These are phyloP conservation scores for Zarea fungicola DNA, from an alignment of 2,329 filamentous ascomycete genomes.

Conservation along the genomic window DNA sequence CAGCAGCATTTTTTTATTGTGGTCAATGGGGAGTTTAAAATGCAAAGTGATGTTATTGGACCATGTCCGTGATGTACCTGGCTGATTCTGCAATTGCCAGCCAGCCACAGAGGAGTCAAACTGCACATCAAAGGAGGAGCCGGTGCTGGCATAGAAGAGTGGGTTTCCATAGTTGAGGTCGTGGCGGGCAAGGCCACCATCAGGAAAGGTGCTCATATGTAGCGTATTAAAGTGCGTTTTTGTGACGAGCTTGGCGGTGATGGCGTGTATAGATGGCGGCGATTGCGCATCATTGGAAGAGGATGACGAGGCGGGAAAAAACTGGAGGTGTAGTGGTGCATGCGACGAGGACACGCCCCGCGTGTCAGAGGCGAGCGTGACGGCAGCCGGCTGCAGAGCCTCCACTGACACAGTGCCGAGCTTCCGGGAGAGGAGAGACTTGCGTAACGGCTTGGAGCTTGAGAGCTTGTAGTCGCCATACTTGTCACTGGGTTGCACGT, in stretches of 20 bases:
- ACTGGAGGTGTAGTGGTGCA: neutral
- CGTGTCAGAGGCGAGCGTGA: neutral
- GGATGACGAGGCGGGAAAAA: neutral
- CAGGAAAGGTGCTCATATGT: conserved; percentile 7
- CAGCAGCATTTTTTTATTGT: neutral
- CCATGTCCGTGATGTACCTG: neutral
- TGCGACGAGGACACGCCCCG: neutral
- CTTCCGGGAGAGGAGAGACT: conserved; percentile 1
- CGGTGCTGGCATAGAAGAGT: neutral
- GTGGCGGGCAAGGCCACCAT: neutral
- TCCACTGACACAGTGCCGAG: neutral
- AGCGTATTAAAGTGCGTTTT: conserved; percentile 1
- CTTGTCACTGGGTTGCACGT: neutral
- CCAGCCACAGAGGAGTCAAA: neutral
- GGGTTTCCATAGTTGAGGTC: conserved; percentile 1
- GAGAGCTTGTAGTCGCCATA: neutral
- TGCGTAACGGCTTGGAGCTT: neutral
- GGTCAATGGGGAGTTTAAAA: neutral
- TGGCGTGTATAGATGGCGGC: neutral
- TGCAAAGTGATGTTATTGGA: neutral
- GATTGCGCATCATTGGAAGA: neutral
- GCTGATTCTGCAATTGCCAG: neutral
- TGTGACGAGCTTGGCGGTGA: conserved; percentile 5
- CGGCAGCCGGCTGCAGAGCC: neutral
- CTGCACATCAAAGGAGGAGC: neutral